A percentile compares a stretch with the other conserved stretches of the same genome.
Conservation (phyloP, 331 rosid genomes). For the Quercus lobata region DNA sequence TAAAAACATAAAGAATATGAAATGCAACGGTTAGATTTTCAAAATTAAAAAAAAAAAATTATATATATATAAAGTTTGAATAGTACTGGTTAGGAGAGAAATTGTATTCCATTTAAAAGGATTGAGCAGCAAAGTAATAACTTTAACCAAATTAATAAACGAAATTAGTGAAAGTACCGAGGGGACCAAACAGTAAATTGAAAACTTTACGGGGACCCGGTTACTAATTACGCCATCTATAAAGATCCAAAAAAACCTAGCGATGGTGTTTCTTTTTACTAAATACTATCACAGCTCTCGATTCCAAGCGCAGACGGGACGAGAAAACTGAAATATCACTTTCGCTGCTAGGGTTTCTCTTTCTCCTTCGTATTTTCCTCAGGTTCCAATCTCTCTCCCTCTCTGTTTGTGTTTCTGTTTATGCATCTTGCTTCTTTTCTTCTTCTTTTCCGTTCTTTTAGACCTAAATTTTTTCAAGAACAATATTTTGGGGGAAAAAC, state of each 20-base stretch:
- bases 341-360: constrained; percentile 32
- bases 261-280: no score
- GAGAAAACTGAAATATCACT: background rate
- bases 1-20: no score
- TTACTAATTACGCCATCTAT: background rate
- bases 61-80: no score
- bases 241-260: constrained; percentile 10
- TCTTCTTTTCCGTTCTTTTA: background rate
- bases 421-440: background rate
- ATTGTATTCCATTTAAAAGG: no score
- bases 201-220: background rate
- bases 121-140: no score
- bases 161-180: no score
- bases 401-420: background rate
- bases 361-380: background rate
- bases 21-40: no score
- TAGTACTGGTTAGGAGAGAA: no score
- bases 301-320: background rate
- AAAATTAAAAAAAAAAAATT: no score
- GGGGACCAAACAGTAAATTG: background rate
- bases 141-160: no score
- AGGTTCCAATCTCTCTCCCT: constrained; percentile 5
- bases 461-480: background rate
- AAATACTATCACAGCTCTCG: no score
- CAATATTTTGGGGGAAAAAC: background rate